phyloP scores from a whole-genome alignment of 495 filamentous ascomycete genomes.

The Rostrohypoxylon terebratum region DNA sequence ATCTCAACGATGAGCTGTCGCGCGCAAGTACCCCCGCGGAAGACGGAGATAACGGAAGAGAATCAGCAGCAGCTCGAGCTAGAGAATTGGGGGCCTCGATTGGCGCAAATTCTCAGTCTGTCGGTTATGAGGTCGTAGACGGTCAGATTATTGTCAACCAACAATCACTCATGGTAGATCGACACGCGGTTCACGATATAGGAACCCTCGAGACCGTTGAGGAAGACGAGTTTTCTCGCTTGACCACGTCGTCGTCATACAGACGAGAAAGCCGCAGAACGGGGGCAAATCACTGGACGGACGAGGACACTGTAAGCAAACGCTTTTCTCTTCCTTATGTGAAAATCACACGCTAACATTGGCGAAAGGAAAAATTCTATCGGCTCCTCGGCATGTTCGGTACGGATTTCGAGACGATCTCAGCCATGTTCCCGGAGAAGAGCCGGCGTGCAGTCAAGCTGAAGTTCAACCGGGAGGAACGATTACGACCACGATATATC shows the following conservation, averaged over 20 bases:
- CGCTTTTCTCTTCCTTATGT: no score
- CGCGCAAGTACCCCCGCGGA: slow-evolving; percentile 31
- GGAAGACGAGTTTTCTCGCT: slow-evolving; percentile 85
- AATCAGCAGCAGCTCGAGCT: slow-evolving; percentile 38
- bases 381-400: slow-evolving; percentile 86
- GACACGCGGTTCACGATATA: slow-evolving; percentile 66
- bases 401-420: slow-evolving; percentile 91
- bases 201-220: slow-evolving; percentile 70
- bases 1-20: slow-evolving; percentile 24
- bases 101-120: slow-evolving; percentile 52
- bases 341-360: slow-evolving; percentile 7
- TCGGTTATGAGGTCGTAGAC: slow-evolving; percentile 78
- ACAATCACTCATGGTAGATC: slow-evolving; percentile 80
- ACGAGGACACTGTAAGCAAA: slow-evolving; percentile 67
- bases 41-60: slow-evolving; percentile 33
- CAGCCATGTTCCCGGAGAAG: slow-evolving; percentile 80
- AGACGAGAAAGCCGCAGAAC: slow-evolving; percentile 71
- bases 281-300: slow-evolving; percentile 77
- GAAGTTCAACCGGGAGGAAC: slow-evolving; percentile 94
- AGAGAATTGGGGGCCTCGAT: slow-evolving; percentile 42
- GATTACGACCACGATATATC: slow-evolving; percentile 75
- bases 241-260: slow-evolving; percentile 78
- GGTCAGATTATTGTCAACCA: slow-evolving; percentile 86
- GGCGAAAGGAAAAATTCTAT: slow-evolving; percentile 76
- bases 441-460: slow-evolving; percentile 84